A percentile compares a stretch with the other conserved stretches of the same genome.
These are phyloP conservation scores for Cercospora nicotianae DNA, from an alignment of 2,329 filamentous ascomycete species.

Conservation along the genomic window DNA sequence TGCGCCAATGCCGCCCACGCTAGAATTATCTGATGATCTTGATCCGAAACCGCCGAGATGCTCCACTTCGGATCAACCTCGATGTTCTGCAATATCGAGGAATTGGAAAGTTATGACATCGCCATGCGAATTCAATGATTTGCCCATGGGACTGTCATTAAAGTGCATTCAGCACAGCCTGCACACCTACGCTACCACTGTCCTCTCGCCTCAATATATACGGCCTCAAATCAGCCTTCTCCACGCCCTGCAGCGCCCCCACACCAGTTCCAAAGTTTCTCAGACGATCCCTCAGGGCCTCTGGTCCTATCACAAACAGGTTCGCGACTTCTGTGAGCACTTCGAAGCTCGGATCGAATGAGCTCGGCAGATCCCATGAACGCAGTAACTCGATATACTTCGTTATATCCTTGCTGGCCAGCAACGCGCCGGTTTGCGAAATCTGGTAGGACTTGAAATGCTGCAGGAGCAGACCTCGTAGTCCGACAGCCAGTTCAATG, in stretches of 20 bases:
- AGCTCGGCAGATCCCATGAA: conserved; percentile 69
- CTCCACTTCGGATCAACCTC: background rate
- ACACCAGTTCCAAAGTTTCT: conserved; percentile 43
- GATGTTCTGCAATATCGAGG: background rate
- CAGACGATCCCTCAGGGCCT: conserved; percentile 54
- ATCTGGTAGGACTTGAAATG: conserved; percentile 95
- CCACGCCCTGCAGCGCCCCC: conserved; percentile 43
- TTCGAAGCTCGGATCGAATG: conserved; percentile 63
- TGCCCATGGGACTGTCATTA: background rate
- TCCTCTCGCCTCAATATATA: conserved; percentile 88
- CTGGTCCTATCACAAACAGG: conserved; percentile 82
- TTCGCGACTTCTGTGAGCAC: conserved; percentile 90
- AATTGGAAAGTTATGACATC: background rate
- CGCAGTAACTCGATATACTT: conserved; percentile 86
- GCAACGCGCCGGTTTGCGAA: conserved; percentile 87
- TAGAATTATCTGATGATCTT: conserved; percentile 7
- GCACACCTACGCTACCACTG: conserved; percentile 74
- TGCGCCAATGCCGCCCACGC: conserved; percentile 6
- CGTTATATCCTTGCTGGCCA: conserved; percentile 94
- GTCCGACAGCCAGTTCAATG: conserved; percentile 76
- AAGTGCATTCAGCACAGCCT: conserved; percentile 66
- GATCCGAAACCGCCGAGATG: conserved; percentile 10
- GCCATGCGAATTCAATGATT: background rate
- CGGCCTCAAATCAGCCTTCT: conserved; percentile 64
- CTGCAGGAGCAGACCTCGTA: conserved; percentile 77